A percentile compares a stretch with the other conserved stretches of the same genome.
phyloP scores from a whole-genome alignment of 768 basidiomycete species.

The Paxillus ammoniavirescens region DNA sequence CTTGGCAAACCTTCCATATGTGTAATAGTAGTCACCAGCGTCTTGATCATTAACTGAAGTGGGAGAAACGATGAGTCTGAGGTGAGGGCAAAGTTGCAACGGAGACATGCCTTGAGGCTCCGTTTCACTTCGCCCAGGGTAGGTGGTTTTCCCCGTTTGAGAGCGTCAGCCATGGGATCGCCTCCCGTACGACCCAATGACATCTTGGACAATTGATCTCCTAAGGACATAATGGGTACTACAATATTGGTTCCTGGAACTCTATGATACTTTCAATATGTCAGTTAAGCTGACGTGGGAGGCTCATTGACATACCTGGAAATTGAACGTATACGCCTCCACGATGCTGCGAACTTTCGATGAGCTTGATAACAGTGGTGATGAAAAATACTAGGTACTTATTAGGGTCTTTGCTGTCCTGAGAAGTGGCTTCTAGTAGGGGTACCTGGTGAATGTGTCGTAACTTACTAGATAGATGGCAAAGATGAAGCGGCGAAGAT shows the following conservation, averaged over 20 bases:
- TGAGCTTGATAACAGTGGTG: slow-evolving; percentile 12
- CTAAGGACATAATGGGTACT: slow-evolving; percentile 75
- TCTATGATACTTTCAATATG: slow-evolving; percentile 56
- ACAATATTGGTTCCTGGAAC: slow-evolving; percentile 56
- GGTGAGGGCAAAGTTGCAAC: background rate
- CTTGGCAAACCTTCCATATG: slow-evolving; percentile 81
- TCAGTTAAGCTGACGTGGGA: slow-evolving; percentile 2
- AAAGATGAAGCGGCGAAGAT: slow-evolving; percentile 82
- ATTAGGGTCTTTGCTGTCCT: slow-evolving; percentile 85
- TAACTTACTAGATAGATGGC: slow-evolving; percentile 73
- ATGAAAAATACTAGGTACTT: slow-evolving; percentile 54
- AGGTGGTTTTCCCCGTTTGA: slow-evolving; percentile 58
- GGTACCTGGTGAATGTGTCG: background rate
- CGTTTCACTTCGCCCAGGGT: slow-evolving; percentile 80
- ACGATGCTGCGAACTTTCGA: slow-evolving; percentile 54
- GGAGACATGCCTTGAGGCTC: slow-evolving; percentile 62
- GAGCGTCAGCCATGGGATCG: slow-evolving; percentile 63
- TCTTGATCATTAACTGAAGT: slow-evolving; percentile 67
- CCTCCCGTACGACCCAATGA: slow-evolving; percentile 38
- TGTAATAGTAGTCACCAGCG: slow-evolving; percentile 72
- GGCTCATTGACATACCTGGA: slow-evolving; percentile 47
- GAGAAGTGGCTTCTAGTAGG: slow-evolving; percentile 2
- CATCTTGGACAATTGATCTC: slow-evolving; percentile 54
- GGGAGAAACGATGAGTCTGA: background rate
- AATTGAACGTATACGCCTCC: slow-evolving; percentile 88